Evolutionary conservation across 78 protist species (phyloP).

Genomic region (Protostelium mycophagum): DNA sequence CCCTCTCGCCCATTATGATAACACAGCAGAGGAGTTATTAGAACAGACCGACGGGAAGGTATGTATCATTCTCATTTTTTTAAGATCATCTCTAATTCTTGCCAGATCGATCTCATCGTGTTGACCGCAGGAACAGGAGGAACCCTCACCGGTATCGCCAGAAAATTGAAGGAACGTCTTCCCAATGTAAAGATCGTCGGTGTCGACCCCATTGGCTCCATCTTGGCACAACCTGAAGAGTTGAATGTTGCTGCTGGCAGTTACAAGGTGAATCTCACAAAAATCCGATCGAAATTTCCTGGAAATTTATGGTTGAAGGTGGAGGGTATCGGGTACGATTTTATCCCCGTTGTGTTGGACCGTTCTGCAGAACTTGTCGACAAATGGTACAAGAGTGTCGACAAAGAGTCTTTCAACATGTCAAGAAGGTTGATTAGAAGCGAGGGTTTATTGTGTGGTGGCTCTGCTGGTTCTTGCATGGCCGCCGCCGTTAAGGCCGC

Average conservation of each 20-base stretch:
- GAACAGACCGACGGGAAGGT: conserved; percentile 71
- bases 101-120: conserved; percentile 76
- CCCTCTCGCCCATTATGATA: conserved; percentile 84
- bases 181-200: conserved; percentile 82
- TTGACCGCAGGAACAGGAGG: conserved; percentile 98
- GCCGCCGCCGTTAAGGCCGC: conserved; percentile 78
- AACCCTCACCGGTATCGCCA: conserved; percentile 90
- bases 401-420: conserved; percentile 75
- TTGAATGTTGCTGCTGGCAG: conserved; percentile 30
- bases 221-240: conserved; percentile 80
- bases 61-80: background rate
- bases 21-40: conserved; percentile 90
- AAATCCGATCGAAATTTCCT: conserved; percentile 4
- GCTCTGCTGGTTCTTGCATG: conserved; percentile 83
- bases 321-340: conserved; percentile 97
- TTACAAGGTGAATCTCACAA: conserved; percentile 42
- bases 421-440: conserved; percentile 78
- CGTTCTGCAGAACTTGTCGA: conserved; percentile 43
- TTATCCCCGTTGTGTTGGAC: conserved; percentile 79
- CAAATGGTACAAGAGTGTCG: conserved; percentile 82
- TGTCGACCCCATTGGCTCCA: conserved; percentile 93
- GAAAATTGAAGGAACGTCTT: conserved; percentile 70
- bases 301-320: conserved; percentile 53
- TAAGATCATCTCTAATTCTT: conserved; percentile 15
- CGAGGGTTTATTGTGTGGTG: conserved; percentile 88